Base-by-base conservation (phyloP, 768 basidiomycete species). In the Pulveroboletus sp. region DNA sequence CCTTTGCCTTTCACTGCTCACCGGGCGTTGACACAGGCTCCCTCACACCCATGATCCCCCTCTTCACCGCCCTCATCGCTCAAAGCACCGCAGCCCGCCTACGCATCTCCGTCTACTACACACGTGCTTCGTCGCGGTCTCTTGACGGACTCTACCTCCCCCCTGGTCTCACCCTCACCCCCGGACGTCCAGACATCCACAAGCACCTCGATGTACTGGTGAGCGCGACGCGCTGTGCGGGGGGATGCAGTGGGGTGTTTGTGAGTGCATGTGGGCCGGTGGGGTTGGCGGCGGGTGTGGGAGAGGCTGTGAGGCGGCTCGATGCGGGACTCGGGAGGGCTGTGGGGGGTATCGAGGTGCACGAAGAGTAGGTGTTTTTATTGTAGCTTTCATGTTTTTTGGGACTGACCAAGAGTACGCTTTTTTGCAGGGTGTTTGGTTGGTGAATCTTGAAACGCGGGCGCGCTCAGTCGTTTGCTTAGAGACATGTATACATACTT, bases 21-120 rank as follows among this genome's bases (percentile, higher is more conserved):
- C 27, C 24, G 14, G 27, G 39, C 36, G 42, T 14, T 27, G 40
- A 10, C 5, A 7, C 52, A 76, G 76, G 72, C 11, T 73, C 72
- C 16, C 62, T 80, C 25, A 68, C 55, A 10, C 80, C 77, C 16
- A 74, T 82, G 39, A 67, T 77, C 36, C 81, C 78, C 13, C 67
- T 71, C 4, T 75, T 80, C 51, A 67, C 66, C 24, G 68, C 73
- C 24, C 71, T 82, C 49, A 73, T 75, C 54, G 67, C 74, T 32
- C 68, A 75, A 50, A 71, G 70, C 39, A 58, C 68, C 3, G 73
- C 70, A 44, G 71, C 76, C 0, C 73, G 74, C 0, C 53, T 86
- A 8, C 64, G 71, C 19, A 71, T 86, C 46, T 73, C 72, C 3
- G 72, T 85, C 13, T 76, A 74, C 57, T 84, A 84, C 61, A 84